Evolutionary conservation across 2,329 filamentous ascomycete species (phyloP).

Genomic region (Fusarium buharicum): DNA sequence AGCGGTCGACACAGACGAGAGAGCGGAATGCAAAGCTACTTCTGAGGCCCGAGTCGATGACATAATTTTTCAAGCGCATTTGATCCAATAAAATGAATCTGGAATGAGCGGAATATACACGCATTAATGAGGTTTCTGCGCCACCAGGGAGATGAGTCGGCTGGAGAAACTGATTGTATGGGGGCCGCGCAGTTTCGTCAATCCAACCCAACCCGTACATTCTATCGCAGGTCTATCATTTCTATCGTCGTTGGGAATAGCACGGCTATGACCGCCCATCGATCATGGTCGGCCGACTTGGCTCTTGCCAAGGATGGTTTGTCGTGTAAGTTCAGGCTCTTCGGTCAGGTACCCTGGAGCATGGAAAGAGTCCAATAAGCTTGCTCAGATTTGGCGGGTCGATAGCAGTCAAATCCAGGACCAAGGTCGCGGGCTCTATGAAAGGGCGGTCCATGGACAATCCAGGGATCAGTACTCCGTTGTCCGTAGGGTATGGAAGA

Average conservation of each 20-base stretch:
- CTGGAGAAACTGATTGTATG: constrained; percentile 28
- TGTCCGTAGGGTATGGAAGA: constrained; percentile 12
- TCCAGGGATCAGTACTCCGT: constrained; percentile 21
- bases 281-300: constrained; percentile 15
- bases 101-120: constrained; percentile 6
- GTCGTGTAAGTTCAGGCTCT: constrained; percentile 14
- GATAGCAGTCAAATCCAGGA: constrained; percentile 34
- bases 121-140: constrained; percentile 2
- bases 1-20: constrained; percentile 32
- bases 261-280: constrained; percentile 14
- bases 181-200: constrained; percentile 23
- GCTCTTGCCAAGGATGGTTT: constrained; percentile 29
- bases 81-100: constrained; percentile 14
- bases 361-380: constrained; percentile 13
- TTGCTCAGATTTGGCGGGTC: constrained; percentile 28
- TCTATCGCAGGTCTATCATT: constrained; percentile 5
- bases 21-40: constrained; percentile 26
- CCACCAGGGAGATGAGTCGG: constrained; percentile 19
- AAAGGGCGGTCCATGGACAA: constrained; percentile 31
- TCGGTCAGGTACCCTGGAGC: constrained; percentile 20
- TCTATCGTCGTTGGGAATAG: constrained; percentile 25
- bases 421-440: constrained; percentile 37
- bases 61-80: constrained; percentile 12
- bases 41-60: constrained; percentile 23
- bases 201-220: constrained; percentile 12